These are phyloP conservation scores for Rhizophlyctis rosea DNA, from an alignment of 192 early-diverging fungal genomes.

Conservation along the genomic window DNA sequence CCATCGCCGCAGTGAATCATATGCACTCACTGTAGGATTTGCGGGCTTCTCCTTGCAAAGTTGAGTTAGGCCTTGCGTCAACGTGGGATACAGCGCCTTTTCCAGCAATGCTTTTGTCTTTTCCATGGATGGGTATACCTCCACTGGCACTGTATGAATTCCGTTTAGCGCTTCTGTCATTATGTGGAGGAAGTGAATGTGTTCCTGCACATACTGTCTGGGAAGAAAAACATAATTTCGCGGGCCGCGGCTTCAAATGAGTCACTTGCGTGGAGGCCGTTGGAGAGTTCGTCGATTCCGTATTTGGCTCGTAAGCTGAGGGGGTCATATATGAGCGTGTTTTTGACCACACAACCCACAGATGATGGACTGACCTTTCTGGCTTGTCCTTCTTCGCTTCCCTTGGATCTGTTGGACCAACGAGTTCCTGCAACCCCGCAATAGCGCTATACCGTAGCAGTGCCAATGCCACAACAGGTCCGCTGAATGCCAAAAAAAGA, in stretches of 20 bases:
- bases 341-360: neutral
- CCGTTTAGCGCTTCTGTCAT: too few species aligned
- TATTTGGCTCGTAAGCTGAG: conserved; percentile 27
- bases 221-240: conserved; percentile 47
- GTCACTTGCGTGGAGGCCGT: conserved; percentile 37
- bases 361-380: conserved; percentile 22
- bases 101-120: conserved; percentile 40
- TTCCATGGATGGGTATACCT: conserved; percentile 30
- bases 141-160: conserved; percentile 30
- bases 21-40: conserved; percentile 50
- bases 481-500: conserved; percentile 11
- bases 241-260: conserved; percentile 17
- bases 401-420: conserved; percentile 25
- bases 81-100: conserved; percentile 42
- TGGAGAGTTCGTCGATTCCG: conserved; percentile 19
- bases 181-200: neutral
- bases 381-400: conserved; percentile 29
- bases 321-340: too few species aligned
- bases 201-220: conserved; percentile 31
- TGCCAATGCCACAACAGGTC: conserved; percentile 37
- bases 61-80: conserved; percentile 49
- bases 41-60: conserved; percentile 54
- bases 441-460: conserved; percentile 30
- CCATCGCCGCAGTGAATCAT: too few species aligned
- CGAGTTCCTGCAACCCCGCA: conserved; percentile 27